These are phyloP conservation scores for Symbiodinium natans DNA, from an alignment of 73 alveolate genomes.

Conservation along the genomic window DNA sequence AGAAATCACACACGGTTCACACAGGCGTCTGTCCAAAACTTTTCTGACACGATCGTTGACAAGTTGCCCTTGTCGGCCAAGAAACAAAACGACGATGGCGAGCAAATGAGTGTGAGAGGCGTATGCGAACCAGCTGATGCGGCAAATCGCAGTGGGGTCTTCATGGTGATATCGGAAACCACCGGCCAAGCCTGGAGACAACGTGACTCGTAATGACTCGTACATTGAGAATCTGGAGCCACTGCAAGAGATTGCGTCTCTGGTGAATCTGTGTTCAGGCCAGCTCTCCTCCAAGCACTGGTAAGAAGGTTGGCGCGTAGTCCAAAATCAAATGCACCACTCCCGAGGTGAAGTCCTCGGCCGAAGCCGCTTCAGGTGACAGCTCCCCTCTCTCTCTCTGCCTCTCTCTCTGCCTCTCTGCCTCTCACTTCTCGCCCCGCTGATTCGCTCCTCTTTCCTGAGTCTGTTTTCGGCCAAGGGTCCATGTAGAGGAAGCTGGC, in stretches of 20 bases:
- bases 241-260: neutral
- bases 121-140: slow-evolving; percentile 73
- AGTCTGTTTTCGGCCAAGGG: neutral
- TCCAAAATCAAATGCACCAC: slow-evolving; percentile 56
- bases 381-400: neutral
- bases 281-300: slow-evolving; percentile 30
- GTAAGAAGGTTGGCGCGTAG: slow-evolving; percentile 44
- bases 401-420: neutral
- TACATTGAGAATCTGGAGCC: neutral
- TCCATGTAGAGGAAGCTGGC: slow-evolving; percentile 27
- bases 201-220: too few relatives aligned
- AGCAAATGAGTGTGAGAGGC: slow-evolving; percentile 50
- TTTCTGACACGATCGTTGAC: neutral
- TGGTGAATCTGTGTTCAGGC: neutral
- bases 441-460: neutral
- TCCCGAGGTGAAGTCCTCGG: slow-evolving; percentile 30
- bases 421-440: neutral
- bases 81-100: neutral
- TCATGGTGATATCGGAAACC: slow-evolving; percentile 76
- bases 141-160: slow-evolving; percentile 62
- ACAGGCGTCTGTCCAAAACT: neutral
- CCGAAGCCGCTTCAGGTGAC: neutral
- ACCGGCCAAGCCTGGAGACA: slow-evolving; percentile 23
- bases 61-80: slow-evolving; percentile 15
- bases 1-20: neutral